Percentiles rank a stretch among this genome's conserved stretches.
Evolutionary conservation across 139 green algal genomes (phyloP).

Genomic region (Coccomyxa sp.): DNA sequence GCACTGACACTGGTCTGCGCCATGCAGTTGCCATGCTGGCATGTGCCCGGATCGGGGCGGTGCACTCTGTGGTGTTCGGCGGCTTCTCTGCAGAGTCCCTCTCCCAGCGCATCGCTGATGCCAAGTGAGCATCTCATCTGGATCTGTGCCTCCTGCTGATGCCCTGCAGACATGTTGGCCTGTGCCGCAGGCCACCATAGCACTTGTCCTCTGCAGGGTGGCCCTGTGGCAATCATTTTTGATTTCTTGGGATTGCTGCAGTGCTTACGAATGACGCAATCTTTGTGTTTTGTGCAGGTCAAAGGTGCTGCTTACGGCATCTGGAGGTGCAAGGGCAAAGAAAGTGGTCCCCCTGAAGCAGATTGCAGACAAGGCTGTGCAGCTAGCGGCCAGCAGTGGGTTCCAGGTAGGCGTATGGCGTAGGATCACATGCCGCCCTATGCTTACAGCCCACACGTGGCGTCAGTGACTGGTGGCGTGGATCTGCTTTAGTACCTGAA

Average conservation of each 20-base stretch:
- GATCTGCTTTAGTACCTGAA: background rate
- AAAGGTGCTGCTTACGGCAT: conserved; percentile 47
- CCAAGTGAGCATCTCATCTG: conserved; percentile 15
- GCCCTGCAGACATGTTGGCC: background rate
- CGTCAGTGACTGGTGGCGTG: background rate
- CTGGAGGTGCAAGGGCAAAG: conserved; percentile 48
- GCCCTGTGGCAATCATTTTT: background rate
- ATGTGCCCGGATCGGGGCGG: conserved; percentile 89
- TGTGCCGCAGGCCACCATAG: background rate
- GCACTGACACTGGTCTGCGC: conserved; percentile 41
- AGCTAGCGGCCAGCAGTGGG: conserved; percentile 11
- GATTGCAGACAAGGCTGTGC: conserved; percentile 48
- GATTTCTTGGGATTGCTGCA: background rate
- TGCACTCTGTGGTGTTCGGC: conserved; percentile 94
- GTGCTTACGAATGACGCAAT: background rate
- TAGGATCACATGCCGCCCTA: too few relatives aligned
- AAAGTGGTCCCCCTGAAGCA: conserved; percentile 86
- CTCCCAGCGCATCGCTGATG: conserved; percentile 59
- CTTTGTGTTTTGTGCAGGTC: conserved; percentile 15
- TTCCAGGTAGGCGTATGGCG: conserved; percentile 29
- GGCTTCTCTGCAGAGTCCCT: conserved; percentile 91
- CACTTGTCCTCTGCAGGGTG: background rate
- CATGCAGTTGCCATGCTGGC: conserved; percentile 88
- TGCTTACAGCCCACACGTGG: background rate
- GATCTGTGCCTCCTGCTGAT: background rate